phyloP scores from a whole-genome alignment of 768 basidiomycete species.

The Lactarius sp. region DNA sequence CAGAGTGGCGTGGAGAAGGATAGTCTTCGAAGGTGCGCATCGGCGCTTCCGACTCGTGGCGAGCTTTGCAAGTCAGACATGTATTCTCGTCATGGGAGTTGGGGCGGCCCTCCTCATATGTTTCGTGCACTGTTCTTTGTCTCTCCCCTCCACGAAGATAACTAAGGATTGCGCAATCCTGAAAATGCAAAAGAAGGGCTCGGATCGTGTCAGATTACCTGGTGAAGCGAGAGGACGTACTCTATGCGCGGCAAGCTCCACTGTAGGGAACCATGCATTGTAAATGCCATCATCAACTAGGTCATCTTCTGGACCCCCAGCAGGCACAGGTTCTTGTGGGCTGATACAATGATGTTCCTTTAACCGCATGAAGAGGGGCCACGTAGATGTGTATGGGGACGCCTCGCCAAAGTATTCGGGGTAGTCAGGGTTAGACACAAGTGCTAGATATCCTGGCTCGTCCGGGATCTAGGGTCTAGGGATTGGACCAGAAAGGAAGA shows the following conservation, averaged over 20 bases:
- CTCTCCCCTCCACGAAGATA: conserved; percentile 1
- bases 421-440: conserved; percentile 29
- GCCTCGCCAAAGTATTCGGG: conserved; percentile 30
- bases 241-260: conserved; percentile 23
- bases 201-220: background rate
- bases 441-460: conserved; percentile 30
- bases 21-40: conserved; percentile 1
- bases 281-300: conserved; percentile 36
- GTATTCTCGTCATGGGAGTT: conserved; percentile 41
- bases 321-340: conserved; percentile 34
- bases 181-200: background rate
- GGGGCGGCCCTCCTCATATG: conserved; percentile 36
- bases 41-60: conserved; percentile 14
- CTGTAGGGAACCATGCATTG: conserved; percentile 39
- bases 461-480: conserved; percentile 33
- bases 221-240: conserved; percentile 28
- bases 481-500: conserved; percentile 6
- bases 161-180: conserved; percentile 11
- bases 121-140: conserved; percentile 33
- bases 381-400: conserved; percentile 36
- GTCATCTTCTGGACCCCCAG: conserved; percentile 25
- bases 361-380: conserved; percentile 56
- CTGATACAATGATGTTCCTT: conserved; percentile 50
- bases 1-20: conserved; percentile 2
- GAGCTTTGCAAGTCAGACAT: conserved; percentile 31